These are phyloP conservation scores for Phytophthora brassicae DNA, from an alignment of 352 stramenopile genomes.

Conservation along the genomic window DNA sequence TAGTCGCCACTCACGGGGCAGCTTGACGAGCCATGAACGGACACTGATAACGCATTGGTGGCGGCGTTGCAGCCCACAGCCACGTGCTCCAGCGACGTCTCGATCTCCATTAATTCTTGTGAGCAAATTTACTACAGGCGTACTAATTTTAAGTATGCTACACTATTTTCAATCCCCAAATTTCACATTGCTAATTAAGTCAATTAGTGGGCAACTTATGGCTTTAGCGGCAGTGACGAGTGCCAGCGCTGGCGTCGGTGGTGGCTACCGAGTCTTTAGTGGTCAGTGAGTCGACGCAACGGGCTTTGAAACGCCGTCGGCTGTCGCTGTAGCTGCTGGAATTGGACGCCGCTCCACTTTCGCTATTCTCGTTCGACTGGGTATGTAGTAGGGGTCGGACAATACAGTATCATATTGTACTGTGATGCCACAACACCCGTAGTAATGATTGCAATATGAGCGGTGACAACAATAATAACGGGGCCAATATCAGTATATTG, in stretches of 20 bases:
- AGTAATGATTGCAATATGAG: too few species aligned
- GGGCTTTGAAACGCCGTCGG: conserved; percentile 12
- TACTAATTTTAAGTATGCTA: too few species aligned
- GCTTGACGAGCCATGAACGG: conserved; percentile 9
- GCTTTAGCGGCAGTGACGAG: conserved; percentile 12
- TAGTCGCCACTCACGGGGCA: background rate
- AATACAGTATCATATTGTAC: too few species aligned
- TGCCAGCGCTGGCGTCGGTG: conserved; percentile 9
- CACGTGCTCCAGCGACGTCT: conserved; percentile 47
- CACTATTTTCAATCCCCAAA: too few species aligned
- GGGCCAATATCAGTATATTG: too few species aligned
- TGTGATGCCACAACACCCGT: too few species aligned
- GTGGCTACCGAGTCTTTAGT: background rate
- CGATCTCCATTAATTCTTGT: conserved; percentile 7
- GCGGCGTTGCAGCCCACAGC: conserved; percentile 53
- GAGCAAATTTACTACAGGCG: too few species aligned
- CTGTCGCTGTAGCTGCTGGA: conserved; percentile 6
- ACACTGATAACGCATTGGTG: conserved; percentile 47
- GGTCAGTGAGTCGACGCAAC: background rate
- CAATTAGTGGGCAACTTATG: too few species aligned
- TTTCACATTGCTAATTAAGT: too few species aligned
- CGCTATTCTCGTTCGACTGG: conserved; percentile 23
- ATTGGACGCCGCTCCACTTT: conserved; percentile 9
- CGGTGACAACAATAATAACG: too few species aligned
- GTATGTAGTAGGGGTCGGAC: too few species aligned